Percentiles rank a stretch among this genome's conserved stretches.
Evolutionary conservation across 108 stramenopile species (phyloP).

Genomic region (Craspedostauros australis): DNA sequence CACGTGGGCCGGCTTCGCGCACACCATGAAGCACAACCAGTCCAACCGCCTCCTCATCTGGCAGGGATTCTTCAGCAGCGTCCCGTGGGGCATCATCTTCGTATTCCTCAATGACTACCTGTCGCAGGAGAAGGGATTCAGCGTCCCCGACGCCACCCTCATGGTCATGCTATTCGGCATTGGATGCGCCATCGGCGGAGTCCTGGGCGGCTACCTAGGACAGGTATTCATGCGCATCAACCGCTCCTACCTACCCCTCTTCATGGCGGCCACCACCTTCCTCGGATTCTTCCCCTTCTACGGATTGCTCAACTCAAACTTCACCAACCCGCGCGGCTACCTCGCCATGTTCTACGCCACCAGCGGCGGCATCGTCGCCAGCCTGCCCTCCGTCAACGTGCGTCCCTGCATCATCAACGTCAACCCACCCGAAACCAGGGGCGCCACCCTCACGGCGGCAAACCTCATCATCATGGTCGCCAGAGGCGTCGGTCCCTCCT

Average conservation of each 20-base stretch:
- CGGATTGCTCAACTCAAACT: slow-evolving; percentile 39
- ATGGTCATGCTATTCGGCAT: slow-evolving; percentile 52
- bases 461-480: slow-evolving; percentile 56
- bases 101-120: slow-evolving; percentile 67
- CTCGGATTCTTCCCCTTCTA: slow-evolving; percentile 54
- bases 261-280: slow-evolving; percentile 46
- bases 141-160: slow-evolving; percentile 54
- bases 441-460: slow-evolving; percentile 61
- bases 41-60: slow-evolving; percentile 48
- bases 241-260: slow-evolving; percentile 45
- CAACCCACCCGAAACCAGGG: slow-evolving; percentile 72
- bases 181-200: slow-evolving; percentile 56
- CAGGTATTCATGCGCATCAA: slow-evolving; percentile 21
- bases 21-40: slow-evolving; percentile 41
- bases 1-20: slow-evolving; percentile 48
- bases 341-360: slow-evolving; percentile 36
- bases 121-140: slow-evolving; percentile 58
- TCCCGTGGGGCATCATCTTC: slow-evolving; percentile 70
- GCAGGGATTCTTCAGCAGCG: slow-evolving; percentile 55
- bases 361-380: slow-evolving; percentile 44
- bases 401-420: slow-evolving; percentile 68
- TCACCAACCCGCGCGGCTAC: slow-evolving; percentile 29
- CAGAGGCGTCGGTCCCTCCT: slow-evolving; percentile 56
- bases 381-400: slow-evolving; percentile 57
- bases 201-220: slow-evolving; percentile 51